Evolutionary conservation across 2,329 filamentous ascomycete species (phyloP), one percentile per base, ranked within the genome.

Genomic region (Capronia americana): DNA sequence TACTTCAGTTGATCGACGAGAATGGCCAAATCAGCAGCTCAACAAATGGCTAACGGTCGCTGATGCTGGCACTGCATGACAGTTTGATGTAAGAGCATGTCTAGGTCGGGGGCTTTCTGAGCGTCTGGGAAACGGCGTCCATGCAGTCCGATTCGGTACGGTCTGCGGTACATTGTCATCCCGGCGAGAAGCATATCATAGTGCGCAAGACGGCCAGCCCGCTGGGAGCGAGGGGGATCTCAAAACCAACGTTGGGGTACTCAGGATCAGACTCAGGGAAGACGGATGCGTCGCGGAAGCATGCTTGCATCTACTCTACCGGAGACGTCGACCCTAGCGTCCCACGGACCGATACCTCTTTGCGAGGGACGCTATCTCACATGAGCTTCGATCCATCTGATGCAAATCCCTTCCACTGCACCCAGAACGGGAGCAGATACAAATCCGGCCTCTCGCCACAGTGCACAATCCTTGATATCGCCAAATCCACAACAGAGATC

Each of bases 1-100:
- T 96, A 68, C 50, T 70, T 70, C 60, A 70, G 68, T 63, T 70
- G 44, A 57, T 28, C 10, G 32, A 8, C 23, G 20, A 14, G 17
- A 32, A 17, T 34, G 34, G 24, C 38, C 28, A 44, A n/a, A 20
- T n/a, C 38, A 7, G 38, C 38, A n/a, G 17, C 38, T 44, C 17
- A n/a, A 44, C 17, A 44, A 20, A n/a, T n/a, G 4, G 20, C 1
- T 44, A n/a, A n/a, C 8, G 38, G 38, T 10, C 17, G 38, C 17
- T 7, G 38, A 17, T n/a, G 14, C 17, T n/a, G 38, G 17, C 38
- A 44, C 38, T n/a, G 17, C 38, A 34, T 34, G 10, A 34, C 32
- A 34, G 10, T 11, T 34, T 34, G 32, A 12, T 34, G 32, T 34
- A 11, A 2, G 10, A 34, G 32, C 10, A n/a, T 44, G 38, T 44